Conservation (phyloP, 2,329 filamentous ascomycete species). For the Fusarium poae region DNA sequence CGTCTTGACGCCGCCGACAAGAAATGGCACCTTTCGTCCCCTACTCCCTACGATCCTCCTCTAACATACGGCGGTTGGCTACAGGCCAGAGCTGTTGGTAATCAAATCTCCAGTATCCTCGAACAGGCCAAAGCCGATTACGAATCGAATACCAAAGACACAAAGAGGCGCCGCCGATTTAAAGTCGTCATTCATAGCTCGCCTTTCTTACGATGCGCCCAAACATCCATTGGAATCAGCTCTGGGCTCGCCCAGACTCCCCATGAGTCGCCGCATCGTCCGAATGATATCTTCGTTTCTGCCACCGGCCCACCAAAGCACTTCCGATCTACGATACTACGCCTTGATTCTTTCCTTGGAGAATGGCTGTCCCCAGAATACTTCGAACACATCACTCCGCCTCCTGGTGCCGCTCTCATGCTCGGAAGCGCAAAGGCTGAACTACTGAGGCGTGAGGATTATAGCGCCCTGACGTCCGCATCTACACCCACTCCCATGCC, state of each 20-base stretch:
- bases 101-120: constrained; percentile 82
- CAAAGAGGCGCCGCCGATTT: constrained; percentile 69
- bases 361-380: constrained; percentile 97
- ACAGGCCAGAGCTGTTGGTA: constrained; percentile 84
- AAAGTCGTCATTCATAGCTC: constrained; percentile 91
- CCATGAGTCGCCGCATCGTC: constrained; percentile 51
- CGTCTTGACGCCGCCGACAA: constrained; percentile 95
- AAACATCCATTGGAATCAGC: constrained; percentile 89
- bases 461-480: constrained; percentile 60
- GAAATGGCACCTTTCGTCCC: constrained; percentile 92
- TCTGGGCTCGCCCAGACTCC: constrained; percentile 79
- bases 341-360: constrained; percentile 91
- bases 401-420: constrained; percentile 88
- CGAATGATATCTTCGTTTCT: constrained; percentile 54
- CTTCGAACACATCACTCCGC: constrained; percentile 91
- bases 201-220: constrained; percentile 92
- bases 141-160: constrained; percentile 49
- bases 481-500: constrained; percentile 30
- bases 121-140: constrained; percentile 65
- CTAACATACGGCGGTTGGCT: constrained; percentile 95
- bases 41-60: constrained; percentile 94
- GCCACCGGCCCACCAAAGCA: constrained; percentile 50
- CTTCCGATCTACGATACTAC: constrained; percentile 72
- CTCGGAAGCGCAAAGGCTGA: constrained; percentile 89
- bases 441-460: constrained; percentile 81